A percentile compares a stretch with the other conserved stretches of the same genome.
These are phyloP conservation scores for Chaetomiaceae sp. DNA, from an alignment of 2,329 filamentous ascomycete species.

Conservation along the genomic window DNA sequence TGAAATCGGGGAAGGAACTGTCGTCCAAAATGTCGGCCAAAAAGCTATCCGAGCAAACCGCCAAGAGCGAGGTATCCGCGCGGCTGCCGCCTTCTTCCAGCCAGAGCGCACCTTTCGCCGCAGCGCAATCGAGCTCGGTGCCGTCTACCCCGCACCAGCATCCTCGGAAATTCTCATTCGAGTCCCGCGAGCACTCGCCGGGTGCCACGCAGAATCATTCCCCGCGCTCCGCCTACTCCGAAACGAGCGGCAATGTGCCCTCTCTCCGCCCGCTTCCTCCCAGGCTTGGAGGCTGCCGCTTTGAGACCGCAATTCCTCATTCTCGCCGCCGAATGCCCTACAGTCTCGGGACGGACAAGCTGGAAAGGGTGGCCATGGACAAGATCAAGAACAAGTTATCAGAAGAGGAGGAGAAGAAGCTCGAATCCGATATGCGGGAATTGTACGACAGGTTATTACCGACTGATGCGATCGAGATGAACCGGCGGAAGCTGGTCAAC, in stretches of 20 bases:
- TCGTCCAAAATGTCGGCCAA: constrained; percentile 44
- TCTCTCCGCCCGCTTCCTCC: constrained; percentile 62
- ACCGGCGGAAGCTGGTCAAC: constrained; percentile 69
- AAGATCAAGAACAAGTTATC: constrained; percentile 69
- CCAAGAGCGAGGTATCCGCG: constrained; percentile 15
- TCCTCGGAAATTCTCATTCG: constrained; percentile 74
- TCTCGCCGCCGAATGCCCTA: constrained; percentile 88
- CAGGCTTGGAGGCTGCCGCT: constrained; percentile 66
- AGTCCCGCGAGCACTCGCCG: constrained; percentile 75
- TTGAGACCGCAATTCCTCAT: constrained; percentile 79
- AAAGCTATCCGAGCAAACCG: constrained; percentile 21
- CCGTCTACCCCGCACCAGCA: constrained; percentile 91
- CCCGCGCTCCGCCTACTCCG: constrained; percentile 84
- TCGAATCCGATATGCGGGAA: constrained; percentile 79
- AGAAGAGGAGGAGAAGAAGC: constrained; percentile 66
- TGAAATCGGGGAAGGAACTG: constrained; percentile 53
- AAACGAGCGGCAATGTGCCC: constrained; percentile 71
- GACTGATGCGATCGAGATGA: constrained; percentile 70
- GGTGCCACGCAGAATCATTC: constrained; percentile 73
- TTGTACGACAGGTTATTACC: constrained; percentile 83
- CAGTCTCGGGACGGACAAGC: constrained; percentile 72
- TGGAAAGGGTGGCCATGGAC: constrained; percentile 66
- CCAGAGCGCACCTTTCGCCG: constrained; percentile 26
- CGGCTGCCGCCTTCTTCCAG: constrained; percentile 16
- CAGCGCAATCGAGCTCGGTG: constrained; percentile 74